Evolutionary conservation across 371 early-diverging fungal genomes (phyloP), one percentile per base, ranked within the genome.

Genomic region (Entomophthora muscae): DNA sequence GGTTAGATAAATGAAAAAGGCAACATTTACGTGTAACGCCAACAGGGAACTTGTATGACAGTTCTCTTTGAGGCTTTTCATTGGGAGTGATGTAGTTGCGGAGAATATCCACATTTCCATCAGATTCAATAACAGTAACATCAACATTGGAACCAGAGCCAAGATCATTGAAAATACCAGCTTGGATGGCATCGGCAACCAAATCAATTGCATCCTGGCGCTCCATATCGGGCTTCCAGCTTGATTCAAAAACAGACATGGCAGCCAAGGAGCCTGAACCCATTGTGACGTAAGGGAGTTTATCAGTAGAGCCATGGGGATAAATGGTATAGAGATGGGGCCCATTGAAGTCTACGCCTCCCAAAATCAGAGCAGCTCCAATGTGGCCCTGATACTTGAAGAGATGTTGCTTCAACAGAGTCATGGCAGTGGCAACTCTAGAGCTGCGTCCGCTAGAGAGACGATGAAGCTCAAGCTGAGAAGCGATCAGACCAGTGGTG

Each of bases 91-190:
- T 75, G 71, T 91, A 89, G 74, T 91, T 90, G 58, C 94, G 82
- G 58, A 91, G 79, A 60, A 86, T 84, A 3, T 61, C 61, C 22
- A 86, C 83, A 57, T 78, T 75, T 61, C 53, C 63, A 66, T 68
- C 83, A 70, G 86, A 86, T 66, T 84, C 90, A 71, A 98, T 90
- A 21, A 98, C 91, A 64, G 82, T 83, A 3, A 98, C 86, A 79
- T 99, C 98, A 65, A 99, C 95, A 73, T 98, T 98, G 30, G 91
- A 91, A 67, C 99, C 99, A 54, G 98, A 98, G 68, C 99, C 99
- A 57, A 99, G 77, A 78, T 99, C 99, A 75, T 99, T 99, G 74
- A 95, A 91, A 67, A 99, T 93, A 81, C 99, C 99, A 29, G 99
- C 92, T 74, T 91, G 85, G 67, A 99, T 93, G 53, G 98, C 98